These are phyloP conservation scores for Haematococcus sp. DNA, from an alignment of 139 green algal species.

Conservation along the genomic window DNA sequence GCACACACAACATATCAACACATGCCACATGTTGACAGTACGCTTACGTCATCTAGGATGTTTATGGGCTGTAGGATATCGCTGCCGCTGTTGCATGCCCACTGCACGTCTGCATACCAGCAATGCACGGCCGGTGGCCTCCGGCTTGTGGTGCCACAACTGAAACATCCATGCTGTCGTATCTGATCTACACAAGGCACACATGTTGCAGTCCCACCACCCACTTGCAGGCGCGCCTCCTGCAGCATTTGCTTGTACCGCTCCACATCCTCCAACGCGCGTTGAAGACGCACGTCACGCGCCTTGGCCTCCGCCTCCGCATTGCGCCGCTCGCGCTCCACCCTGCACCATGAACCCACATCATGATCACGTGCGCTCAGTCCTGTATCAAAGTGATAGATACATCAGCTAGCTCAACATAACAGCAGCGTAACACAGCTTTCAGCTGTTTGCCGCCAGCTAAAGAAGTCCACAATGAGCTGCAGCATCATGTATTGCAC, in stretches of 20 bases:
- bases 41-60: too few species aligned
- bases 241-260: slow-evolving; percentile 62
- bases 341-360: slow-evolving; percentile 7
- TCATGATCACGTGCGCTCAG: not conserved
- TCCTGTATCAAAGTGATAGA: not conserved
- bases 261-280: slow-evolving; percentile 71
- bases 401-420: not conserved
- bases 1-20: not conserved
- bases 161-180: too few species aligned
- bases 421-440: too few species aligned
- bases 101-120: not conserved
- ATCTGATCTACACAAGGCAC: not conserved
- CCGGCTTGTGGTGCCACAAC: too few species aligned
- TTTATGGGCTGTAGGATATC: too few species aligned
- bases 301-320: slow-evolving; percentile 31
- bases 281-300: slow-evolving; percentile 63
- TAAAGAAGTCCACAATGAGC: not conserved
- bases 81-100: not conserved
- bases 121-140: too few species aligned
- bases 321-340: slow-evolving; percentile 17
- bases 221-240: slow-evolving; percentile 47
- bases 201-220: not conserved
- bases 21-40: too few species aligned
- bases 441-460: too few species aligned
- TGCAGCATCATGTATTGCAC: not conserved